Percentiles rank a stretch among this genome's conserved stretches.
phyloP scores from a whole-genome alignment of 371 early-diverging fungal genomes.

The Umbelopsis sp. region DNA sequence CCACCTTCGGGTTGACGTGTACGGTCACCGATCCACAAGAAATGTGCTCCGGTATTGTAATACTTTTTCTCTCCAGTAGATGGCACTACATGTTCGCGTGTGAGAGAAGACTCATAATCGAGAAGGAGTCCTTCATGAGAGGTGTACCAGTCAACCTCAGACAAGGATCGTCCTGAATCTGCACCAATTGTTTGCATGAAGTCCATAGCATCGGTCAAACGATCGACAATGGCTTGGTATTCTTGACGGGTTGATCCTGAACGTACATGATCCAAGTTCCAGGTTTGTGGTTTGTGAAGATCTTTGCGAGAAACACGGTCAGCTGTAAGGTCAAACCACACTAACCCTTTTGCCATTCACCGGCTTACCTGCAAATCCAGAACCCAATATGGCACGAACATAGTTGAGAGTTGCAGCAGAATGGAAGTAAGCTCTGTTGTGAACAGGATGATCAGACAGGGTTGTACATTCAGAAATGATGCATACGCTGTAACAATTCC shows the following conservation, averaged over 20 bases:
- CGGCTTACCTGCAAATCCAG: slow-evolving; percentile 73
- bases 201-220: slow-evolving; percentile 85
- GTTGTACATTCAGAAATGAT: not conserved
- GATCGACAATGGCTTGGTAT: slow-evolving; percentile 87
- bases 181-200: slow-evolving; percentile 93
- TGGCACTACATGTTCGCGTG: slow-evolving; percentile 61
- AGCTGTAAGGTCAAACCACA: not conserved
- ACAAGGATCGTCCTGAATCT: slow-evolving; percentile 46
- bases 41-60: slow-evolving; percentile 83
- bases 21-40: slow-evolving; percentile 98
- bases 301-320: slow-evolving; percentile 45
- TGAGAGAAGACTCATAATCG: slow-evolving; percentile 88
- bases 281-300: slow-evolving; percentile 86
- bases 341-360: not conserved
- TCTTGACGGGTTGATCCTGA: slow-evolving; percentile 79
- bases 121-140: slow-evolving; percentile 95
- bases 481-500: not conserved
- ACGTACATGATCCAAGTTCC: slow-evolving; percentile 91
- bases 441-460: not conserved
- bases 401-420: slow-evolving; percentile 97
- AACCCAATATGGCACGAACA: slow-evolving; percentile 80
- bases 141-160: slow-evolving; percentile 89
- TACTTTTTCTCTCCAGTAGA: slow-evolving; percentile 48
- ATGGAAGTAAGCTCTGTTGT: slow-evolving; percentile 88
- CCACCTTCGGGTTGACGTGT: slow-evolving; percentile 95